phyloP scores from a whole-genome alignment of 2,329 filamentous ascomycete genomes.

The Beauveria caledonica region DNA sequence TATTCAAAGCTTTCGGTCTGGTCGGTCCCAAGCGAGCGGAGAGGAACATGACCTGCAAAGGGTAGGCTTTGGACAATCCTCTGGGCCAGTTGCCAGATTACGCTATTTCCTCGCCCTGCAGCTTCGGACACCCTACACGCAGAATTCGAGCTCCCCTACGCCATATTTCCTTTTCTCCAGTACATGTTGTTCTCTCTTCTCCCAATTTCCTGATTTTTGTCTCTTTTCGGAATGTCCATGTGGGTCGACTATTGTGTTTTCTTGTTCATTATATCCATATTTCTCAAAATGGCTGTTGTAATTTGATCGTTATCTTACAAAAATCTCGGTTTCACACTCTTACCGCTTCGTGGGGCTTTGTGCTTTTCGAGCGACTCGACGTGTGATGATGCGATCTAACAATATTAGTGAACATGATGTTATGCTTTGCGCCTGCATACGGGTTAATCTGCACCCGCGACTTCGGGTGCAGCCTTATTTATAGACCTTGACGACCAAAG shows the following conservation, averaged over 20 bases:
- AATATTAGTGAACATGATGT: not conserved
- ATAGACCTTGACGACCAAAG: too few species aligned
- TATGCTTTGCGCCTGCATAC: not conserved
- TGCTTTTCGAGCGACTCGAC: not conserved
- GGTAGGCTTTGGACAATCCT: not conserved
- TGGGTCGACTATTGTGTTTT: slow-evolving; percentile 12
- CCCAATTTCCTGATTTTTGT: slow-evolving; percentile 13
- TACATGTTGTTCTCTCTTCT: slow-evolving; percentile 9
- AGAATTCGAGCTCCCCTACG: not conserved
- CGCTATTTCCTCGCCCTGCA: not conserved
- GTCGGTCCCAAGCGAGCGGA: not conserved
- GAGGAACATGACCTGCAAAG: not conserved
- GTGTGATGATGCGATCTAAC: not conserved
- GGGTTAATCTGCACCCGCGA: not conserved
- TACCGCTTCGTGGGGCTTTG: not conserved
- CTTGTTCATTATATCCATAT: slow-evolving; percentile 14
- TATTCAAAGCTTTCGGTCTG: not conserved
- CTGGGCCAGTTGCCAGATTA: not conserved
- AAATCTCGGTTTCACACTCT: not conserved
- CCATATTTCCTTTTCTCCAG: slow-evolving; percentile 2
- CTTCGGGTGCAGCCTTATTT: too few species aligned
- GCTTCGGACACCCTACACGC: not conserved
- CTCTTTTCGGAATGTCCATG: slow-evolving; percentile 10
- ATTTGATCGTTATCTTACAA: slow-evolving; percentile 10
- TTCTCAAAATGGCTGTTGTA: slow-evolving; percentile 13